These are phyloP conservation scores for Yarrowia sp. DNA, from an alignment of 805 yeast species.

Conservation along the genomic window DNA sequence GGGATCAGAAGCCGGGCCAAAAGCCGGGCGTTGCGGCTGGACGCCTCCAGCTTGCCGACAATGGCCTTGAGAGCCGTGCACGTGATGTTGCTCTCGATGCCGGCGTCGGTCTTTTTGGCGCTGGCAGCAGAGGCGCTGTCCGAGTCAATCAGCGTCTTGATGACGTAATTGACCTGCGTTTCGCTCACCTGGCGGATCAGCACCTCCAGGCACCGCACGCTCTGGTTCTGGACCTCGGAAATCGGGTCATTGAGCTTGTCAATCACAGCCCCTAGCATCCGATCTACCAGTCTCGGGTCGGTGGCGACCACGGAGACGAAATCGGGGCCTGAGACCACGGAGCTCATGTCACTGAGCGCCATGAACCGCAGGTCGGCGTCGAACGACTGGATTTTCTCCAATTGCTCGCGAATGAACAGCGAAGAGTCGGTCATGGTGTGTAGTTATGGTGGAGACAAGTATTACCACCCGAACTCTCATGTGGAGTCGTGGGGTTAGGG, in stretches of 20 bases:
- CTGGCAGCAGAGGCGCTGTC: neutral
- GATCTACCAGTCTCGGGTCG: constrained; percentile 45
- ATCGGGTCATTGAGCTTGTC: constrained; percentile 63
- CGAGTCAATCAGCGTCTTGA: constrained; percentile 41
- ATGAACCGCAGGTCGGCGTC: constrained; percentile 85
- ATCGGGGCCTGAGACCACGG: constrained; percentile 46
- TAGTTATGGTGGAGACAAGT: neutral
- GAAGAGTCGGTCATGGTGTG: constrained; percentile 14
- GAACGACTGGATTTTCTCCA: constrained; percentile 36
- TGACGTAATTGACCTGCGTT: constrained; percentile 41
- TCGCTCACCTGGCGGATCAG: constrained; percentile 43
- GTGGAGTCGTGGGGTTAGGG: constrained; percentile 6
- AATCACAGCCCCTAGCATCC: constrained; percentile 54
- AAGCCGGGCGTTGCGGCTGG: constrained; percentile 44
- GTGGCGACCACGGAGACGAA: constrained; percentile 46
- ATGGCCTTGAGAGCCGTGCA: constrained; percentile 50
- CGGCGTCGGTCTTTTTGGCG: neutral
- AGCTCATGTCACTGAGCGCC: constrained; percentile 79
- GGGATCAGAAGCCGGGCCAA: constrained; percentile 47
- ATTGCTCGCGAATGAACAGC: constrained; percentile 30
- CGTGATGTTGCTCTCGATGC: constrained; percentile 39
- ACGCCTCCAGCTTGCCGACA: constrained; percentile 44
- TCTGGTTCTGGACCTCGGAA: constrained; percentile 77
- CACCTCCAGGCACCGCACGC: constrained; percentile 64
- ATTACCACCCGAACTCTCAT: no score